Evolutionary conservation across 2,329 filamentous ascomycete species (phyloP), one percentile per base, ranked within the genome.

Genomic region (Neurospora sp.): DNA sequence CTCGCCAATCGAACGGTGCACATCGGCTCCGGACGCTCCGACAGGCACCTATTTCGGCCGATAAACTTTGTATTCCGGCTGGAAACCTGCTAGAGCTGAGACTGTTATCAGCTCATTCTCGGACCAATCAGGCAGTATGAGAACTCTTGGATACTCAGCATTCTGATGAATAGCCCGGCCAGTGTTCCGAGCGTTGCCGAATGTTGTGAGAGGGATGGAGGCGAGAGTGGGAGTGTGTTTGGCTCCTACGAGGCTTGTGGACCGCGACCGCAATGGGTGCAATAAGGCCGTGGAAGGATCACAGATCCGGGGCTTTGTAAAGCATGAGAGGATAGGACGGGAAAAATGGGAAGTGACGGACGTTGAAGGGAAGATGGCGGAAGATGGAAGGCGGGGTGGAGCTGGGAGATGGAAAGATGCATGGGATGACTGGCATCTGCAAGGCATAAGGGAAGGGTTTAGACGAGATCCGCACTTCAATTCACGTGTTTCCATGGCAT

Each of bases 231-330:
- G n/a, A 43, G 0, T 43, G 9, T 11, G n/a, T 4, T 0, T 5
- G n/a, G n/a, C 2, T 19, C 0, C 42, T n/a, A 2, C 9, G 9
- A 10, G n/a, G 8, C 2, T 43, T 43, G 17, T 43, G 0, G n/a
- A 19, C 4, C 3, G 42, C 17, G 42, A 43, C 42, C 4, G 2
- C 42, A 19, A 28, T 1, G 28, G 28, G 28, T 28, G 28, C 28
- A 28, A 4, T 2, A 43, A 10, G n/a, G 2, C 1, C 42, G 8
- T 43, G 9, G 42, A 43, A 4, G 2, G 2, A 40, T 17, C 15
- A 40, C 2, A 8, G 1, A 40, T 2, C 5, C 6, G 0, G 0
- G 13, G 38, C 4, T 39, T 15, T 15, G 3, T 0, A 3, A 8
- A 40, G 3, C 17, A 42, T 40, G 17, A n/a, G 3, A n/a, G 17